Evolutionary conservation across 2,329 filamentous ascomycete genomes (phyloP), one percentile per base, ranked within the genome.

Genomic region (Metarhizium album): DNA sequence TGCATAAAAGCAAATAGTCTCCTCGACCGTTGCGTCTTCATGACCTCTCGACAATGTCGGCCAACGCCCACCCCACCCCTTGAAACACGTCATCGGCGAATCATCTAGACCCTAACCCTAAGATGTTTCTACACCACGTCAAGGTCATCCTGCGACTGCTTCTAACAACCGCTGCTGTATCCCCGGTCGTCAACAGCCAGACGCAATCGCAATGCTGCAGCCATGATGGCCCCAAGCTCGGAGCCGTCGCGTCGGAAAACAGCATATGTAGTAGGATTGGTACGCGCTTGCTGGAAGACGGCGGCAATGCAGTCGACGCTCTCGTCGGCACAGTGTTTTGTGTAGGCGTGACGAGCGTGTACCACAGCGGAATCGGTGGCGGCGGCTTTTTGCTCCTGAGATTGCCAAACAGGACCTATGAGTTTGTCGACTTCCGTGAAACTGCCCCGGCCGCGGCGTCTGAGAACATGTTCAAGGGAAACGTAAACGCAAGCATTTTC

Each of bases 401-500:
- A 53, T 69, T 74, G 2, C 67, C 76, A 4, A 76, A 86, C 54
- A 84, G 84, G 4, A 69, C 70, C 8, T 91, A 88, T 61, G 87
- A 94, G 59, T 86, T 82, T 56, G 81, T 95, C 56, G 89, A 95
- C 64, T 95, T 93, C 64, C 76, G 90, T 16, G 90, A 95, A 66
- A 87, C 80, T 0, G 90, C 90, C 0, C 89, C 90, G 1, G 86
- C 83, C 0, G 86, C 87, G 1, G 83, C 87, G 0, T 86, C 77
- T 54, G 73, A 90, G 64, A 78, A 89, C 57, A 95, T 95, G 90
- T 95, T 83, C 67, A 79, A 79, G 49, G 79, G 84, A 54, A 79
- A 90, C 57, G 76, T 74, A 0, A 68, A 75, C 4, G 76, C 75
- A 2, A 87, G 84, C 47, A 69, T 88, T 3, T 74, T 72, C 38